Evolutionary conservation across 2,329 filamentous ascomycete species (phyloP).

Genomic region (Penicillium thymicola): DNA sequence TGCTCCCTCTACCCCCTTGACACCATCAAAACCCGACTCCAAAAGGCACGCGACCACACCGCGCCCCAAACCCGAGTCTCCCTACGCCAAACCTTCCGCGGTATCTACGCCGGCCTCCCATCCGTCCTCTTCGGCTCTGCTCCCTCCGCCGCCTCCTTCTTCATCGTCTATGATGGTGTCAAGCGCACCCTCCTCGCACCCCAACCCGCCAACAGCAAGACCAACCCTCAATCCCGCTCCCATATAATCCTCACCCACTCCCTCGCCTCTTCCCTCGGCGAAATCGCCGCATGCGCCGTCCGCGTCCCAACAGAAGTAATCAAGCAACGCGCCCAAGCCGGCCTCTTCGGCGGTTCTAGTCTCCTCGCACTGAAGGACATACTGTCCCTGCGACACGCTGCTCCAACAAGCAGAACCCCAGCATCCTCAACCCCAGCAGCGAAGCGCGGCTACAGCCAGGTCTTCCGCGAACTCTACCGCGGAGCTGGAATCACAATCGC

Average conservation of each 20-base stretch:
- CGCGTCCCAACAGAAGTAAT: conserved; percentile 94
- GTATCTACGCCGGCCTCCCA: conserved; percentile 90
- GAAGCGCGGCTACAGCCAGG: conserved; percentile 48
- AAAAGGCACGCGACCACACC: conserved; percentile 62
- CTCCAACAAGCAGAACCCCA: neutral
- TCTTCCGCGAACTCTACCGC: conserved; percentile 82
- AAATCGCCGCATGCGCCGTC: conserved; percentile 87
- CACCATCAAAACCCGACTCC: conserved; percentile 96
- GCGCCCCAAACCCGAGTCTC: conserved; percentile 58
- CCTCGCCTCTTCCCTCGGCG: conserved; percentile 78
- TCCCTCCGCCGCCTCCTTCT: conserved; percentile 93
- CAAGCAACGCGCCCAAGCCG: conserved; percentile 93
- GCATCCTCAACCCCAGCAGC: conserved; percentile 19
- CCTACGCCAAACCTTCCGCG: conserved; percentile 78
- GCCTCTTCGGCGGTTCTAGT: conserved; percentile 70
- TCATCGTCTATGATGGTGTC: conserved; percentile 83
- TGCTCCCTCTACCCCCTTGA: conserved; percentile 96
- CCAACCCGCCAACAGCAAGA: conserved; percentile 13
- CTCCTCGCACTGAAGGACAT: conserved; percentile 68
- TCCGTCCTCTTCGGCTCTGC: conserved; percentile 87
- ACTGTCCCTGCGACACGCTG: conserved; percentile 48
- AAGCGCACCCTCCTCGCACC: conserved; percentile 54
- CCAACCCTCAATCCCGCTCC: conserved; percentile 30
- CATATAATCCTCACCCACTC: conserved; percentile 63
- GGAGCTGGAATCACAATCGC: conserved; percentile 92